Base-by-base conservation (phyloP, 78 protist genomes). In the Pirum gemmata region DNA sequence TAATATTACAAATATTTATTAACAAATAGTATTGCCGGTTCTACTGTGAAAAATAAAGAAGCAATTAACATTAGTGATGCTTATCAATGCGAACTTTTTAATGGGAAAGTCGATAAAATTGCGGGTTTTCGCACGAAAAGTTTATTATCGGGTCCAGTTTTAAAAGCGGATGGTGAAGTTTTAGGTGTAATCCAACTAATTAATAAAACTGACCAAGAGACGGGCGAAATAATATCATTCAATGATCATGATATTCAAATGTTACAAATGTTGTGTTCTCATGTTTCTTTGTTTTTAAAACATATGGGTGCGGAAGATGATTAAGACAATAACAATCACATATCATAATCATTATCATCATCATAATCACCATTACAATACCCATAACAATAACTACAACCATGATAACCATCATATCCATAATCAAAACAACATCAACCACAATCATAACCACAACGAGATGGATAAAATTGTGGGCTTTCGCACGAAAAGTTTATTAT, bases 21-120 rank as follows among this genome's bases (percentile, higher is more conserved):
- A 34, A 26, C 88, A 21, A 40, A 29, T 39, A 84, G 75, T 39
- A 41, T 84, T n/a, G 88, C 88, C 18, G 88, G 88, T 31, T 33
- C 26, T 1, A n/a, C 79, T 25, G 75, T 84, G 38, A 31, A 39
- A 31, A 29, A 2, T 31, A 26, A 39, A 31, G 61, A 29, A 27
- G 18, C 41, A 13, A 31, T 41, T 13, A 84, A 41, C 21, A 31
- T 84, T n/a, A 29, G 0, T 0, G 34, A 84, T 41, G 88, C 88
- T 73, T 84, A 84, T 31, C 80, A 84, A 25, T 38, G 41, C 13
- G 80, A 73, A n/a, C 2, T 25, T 8, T 84, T 84, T 38, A 35
- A 39, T 38, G 0, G 40, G 40, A 5, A 5, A 25, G 21, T 84
- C 38, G 88, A 84, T 39, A 84, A 84, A 0, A 31, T 1, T 2